These are phyloP conservation scores for Elsinoe australis DNA, from an alignment of 2,329 filamentous ascomycete species.

Conservation along the genomic window DNA sequence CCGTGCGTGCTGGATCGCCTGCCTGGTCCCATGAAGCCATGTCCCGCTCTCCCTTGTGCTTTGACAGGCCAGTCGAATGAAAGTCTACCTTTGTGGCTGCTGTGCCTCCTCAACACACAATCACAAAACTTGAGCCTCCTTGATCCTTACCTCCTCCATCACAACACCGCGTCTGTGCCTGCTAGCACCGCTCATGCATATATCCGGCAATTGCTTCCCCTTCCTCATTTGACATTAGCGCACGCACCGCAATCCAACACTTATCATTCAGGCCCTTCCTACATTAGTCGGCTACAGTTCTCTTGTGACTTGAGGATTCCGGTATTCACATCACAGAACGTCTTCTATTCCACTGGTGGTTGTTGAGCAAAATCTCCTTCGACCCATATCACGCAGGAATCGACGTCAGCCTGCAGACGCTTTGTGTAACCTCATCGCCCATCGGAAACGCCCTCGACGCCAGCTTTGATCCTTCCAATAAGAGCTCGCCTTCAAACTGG, in stretches of 20 bases:
- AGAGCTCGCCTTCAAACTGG: background rate
- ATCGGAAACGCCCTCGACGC: too few species aligned
- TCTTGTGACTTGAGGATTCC: background rate
- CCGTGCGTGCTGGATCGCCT: too few species aligned
- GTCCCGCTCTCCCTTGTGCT: slow-evolving; percentile 1
- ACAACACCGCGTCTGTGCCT: background rate
- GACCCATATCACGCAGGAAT: background rate
- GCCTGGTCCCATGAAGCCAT: too few species aligned
- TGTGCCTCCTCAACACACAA: background rate
- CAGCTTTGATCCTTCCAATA: too few species aligned
- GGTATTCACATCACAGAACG: too few species aligned
- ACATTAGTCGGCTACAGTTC: background rate
- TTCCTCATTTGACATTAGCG: slow-evolving; percentile 10
- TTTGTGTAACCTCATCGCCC: slow-evolving; percentile 5
- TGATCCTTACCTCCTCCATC: background rate
- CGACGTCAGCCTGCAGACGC: background rate
- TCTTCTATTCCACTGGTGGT: too few species aligned
- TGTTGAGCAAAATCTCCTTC: slow-evolving; percentile 1
- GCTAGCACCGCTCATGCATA: slow-evolving; percentile 10
- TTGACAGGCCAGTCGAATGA: too few species aligned
- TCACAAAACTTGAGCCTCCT: background rate
- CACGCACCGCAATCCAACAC: background rate
- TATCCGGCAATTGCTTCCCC: background rate
- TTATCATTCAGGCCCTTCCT: background rate
- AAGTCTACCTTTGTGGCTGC: slow-evolving; percentile 5